Evolutionary conservation across 345 rosid species (phyloP).

Genomic region (Salix udensis): DNA sequence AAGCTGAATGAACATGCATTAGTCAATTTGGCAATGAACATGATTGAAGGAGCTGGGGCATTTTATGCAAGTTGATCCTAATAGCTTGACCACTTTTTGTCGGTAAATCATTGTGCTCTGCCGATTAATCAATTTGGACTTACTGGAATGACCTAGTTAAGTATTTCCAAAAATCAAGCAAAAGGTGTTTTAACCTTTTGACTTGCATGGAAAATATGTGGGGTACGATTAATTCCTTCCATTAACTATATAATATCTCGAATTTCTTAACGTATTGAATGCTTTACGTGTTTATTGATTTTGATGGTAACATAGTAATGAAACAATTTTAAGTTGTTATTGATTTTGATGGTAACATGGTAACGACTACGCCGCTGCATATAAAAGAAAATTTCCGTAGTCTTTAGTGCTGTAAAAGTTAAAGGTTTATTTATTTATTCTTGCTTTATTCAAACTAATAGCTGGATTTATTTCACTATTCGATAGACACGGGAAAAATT

Average conservation of each 20-base stretch:
- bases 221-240: neutral
- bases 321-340: too few species aligned
- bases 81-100: conserved; percentile 15
- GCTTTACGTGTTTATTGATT: neutral
- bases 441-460: too few species aligned
- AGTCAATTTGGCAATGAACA: neutral
- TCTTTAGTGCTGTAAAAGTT: too few species aligned
- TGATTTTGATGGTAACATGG: too few species aligned
- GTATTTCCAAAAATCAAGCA: conserved; percentile 10
- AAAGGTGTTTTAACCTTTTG: conserved; percentile 17
- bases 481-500: too few species aligned
- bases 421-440: too few species aligned
- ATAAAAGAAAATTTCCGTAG: too few species aligned
- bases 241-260: neutral
- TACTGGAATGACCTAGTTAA: neutral
- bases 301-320: neutral
- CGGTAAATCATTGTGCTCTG: conserved; percentile 12
- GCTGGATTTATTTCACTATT: too few species aligned
- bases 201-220: conserved; percentile 11
- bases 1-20: neutral
- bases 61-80: neutral
- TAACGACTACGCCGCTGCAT: too few species aligned
- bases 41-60: neutral
- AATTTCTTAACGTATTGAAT: neutral
- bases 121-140: neutral